Evolutionary conservation across 2,329 filamentous ascomycete genomes (phyloP).

Genomic region (Trichoderma atrobrunneum): DNA sequence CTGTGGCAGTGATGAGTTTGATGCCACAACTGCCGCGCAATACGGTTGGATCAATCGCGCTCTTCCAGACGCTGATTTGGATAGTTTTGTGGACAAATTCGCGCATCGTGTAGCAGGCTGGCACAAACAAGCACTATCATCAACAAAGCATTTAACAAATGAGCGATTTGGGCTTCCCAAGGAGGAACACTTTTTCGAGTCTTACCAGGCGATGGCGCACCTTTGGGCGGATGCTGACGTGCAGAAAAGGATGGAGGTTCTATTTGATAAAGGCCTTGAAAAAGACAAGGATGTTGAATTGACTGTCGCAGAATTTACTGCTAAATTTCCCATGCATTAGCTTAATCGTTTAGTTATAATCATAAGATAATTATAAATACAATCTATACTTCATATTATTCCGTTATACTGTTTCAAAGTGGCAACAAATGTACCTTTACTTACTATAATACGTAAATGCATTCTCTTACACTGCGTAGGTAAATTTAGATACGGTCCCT

Average conservation of each 20-base stretch:
- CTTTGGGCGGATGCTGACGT: background rate
- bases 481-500: too few species aligned
- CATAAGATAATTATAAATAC: background rate
- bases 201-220: background rate
- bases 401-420: too few species aligned
- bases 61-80: background rate
- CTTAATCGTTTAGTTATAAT: background rate
- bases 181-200: background rate
- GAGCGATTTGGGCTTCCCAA: background rate
- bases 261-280: background rate
- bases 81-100: background rate
- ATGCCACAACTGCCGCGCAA: background rate
- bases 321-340: background rate
- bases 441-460: too few species aligned
- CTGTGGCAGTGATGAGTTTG: background rate
- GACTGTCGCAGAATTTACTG: background rate
- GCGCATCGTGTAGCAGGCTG: background rate
- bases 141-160: background rate
- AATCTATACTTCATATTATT: background rate
- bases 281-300: background rate
- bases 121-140: background rate
- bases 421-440: too few species aligned
- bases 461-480: too few species aligned
- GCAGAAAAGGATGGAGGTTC: background rate
- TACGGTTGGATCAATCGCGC: background rate